Conservation (phyloP, 371 early-diverging fungal genomes). For the Choanephora cucurbitarum region DNA sequence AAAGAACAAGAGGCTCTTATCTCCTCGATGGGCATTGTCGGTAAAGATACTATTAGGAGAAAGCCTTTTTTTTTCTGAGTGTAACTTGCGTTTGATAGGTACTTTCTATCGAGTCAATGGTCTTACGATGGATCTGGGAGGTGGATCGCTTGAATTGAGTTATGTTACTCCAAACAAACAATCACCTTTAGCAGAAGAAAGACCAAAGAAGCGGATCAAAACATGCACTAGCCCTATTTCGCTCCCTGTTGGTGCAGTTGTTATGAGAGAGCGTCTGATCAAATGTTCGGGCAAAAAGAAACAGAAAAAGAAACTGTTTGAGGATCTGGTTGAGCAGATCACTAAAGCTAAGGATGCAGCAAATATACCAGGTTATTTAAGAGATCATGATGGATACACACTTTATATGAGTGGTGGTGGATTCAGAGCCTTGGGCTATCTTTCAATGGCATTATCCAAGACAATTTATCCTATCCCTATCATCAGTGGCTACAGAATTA, state of each 20-base stretch:
- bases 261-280: conserved; percentile 34
- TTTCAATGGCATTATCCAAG: conserved; percentile 40
- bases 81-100: conserved; percentile 22
- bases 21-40: conserved; percentile 49
- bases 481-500: conserved; percentile 51
- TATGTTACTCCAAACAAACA: conserved; percentile 30
- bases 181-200: conserved; percentile 18
- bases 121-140: conserved; percentile 58
- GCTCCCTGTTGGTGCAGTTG: conserved; percentile 54
- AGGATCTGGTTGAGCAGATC: conserved; percentile 19
- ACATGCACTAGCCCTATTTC: conserved; percentile 37
- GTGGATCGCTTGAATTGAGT: conserved; percentile 55
- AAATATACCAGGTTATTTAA: conserved; percentile 21
- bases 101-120: conserved; percentile 52
- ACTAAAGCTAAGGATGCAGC: conserved; percentile 12
- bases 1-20: conserved; percentile 53
- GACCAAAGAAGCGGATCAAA: conserved; percentile 16
- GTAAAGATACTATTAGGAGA: conserved; percentile 13
- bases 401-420: conserved; percentile 58
- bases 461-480: conserved; percentile 50
- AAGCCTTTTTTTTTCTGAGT: not conserved
- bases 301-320: conserved; percentile 5
- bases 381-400: conserved; percentile 34
- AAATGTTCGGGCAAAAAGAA: conserved; percentile 3
- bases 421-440: conserved; percentile 51